phyloP scores from a whole-genome alignment of 1,139 yeast genomes.

The Suhomyces ambrosiae region DNA sequence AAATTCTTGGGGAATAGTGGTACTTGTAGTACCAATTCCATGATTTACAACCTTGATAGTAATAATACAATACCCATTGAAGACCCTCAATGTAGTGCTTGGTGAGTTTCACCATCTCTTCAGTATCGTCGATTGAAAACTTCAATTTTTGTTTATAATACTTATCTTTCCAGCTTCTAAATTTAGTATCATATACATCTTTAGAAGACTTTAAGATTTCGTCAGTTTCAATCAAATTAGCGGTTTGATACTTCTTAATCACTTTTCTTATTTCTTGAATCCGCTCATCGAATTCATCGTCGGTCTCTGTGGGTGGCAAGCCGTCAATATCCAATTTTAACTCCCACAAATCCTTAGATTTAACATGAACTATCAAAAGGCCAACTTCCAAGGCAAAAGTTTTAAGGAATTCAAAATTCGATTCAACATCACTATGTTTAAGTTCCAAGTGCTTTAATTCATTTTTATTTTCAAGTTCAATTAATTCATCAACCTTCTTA shows the following conservation, averaged over 20 bases:
- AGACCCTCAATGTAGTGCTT: constrained; percentile 88
- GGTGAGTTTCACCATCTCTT: constrained; percentile 61
- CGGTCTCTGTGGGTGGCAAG: constrained; percentile 61
- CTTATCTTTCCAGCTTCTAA: constrained; percentile 76
- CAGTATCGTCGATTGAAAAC: constrained; percentile 60
- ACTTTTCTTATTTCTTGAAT: constrained; percentile 42
- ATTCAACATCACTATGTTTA: constrained; percentile 49
- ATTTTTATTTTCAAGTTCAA: constrained; percentile 42
- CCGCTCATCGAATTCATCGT: constrained; percentile 61
- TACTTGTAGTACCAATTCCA: constrained; percentile 94
- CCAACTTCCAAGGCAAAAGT: constrained; percentile 67
- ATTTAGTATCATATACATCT: constrained; percentile 69
- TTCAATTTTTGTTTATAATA: constrained; percentile 81
- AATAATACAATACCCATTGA: constrained; percentile 93
- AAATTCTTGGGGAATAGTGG: constrained; percentile 91
- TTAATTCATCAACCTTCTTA: constrained; percentile 31
- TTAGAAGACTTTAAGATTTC: constrained; percentile 63
- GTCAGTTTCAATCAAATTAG: constrained; percentile 65
- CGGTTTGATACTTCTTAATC: constrained; percentile 70
- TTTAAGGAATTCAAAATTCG: constrained; percentile 60
- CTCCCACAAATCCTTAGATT: constrained; percentile 52
- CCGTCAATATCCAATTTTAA: constrained; percentile 76
- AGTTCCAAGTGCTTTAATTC: constrained; percentile 52
- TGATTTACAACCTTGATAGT: constrained; percentile 85
- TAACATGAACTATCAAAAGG: constrained; percentile 64